Evolutionary conservation across 1,284 basidiomycete species (phyloP).

Genomic region (Ganoderma lingzhi): DNA sequence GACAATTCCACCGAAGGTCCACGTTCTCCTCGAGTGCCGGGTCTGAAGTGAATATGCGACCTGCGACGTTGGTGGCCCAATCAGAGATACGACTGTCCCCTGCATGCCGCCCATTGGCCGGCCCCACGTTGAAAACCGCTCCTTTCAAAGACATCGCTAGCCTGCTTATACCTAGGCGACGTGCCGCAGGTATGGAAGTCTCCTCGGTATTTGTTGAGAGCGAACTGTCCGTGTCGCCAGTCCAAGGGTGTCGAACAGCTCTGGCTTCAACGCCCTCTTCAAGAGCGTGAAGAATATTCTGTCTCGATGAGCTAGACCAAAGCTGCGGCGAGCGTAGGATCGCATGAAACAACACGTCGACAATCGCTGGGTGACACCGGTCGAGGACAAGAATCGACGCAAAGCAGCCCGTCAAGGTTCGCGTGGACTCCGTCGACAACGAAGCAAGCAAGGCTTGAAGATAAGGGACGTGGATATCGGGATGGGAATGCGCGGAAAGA

Average conservation of each 20-base stretch:
- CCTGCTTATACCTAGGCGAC: background rate
- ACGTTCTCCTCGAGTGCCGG: background rate
- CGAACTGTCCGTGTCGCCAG: no score
- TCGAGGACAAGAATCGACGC: constrained; percentile 26
- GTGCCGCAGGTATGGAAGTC: no score
- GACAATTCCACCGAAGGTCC: constrained; percentile 37
- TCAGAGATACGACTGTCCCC: constrained; percentile 18
- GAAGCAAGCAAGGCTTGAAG: constrained; percentile 33
- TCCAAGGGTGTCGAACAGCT: background rate
- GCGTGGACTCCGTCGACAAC: constrained; percentile 12
- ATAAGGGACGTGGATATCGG: constrained; percentile 37
- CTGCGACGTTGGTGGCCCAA: constrained; percentile 31
- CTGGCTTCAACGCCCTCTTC: constrained; percentile 10
- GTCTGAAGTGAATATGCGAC: constrained; percentile 29
- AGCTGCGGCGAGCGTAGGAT: constrained; percentile 26
- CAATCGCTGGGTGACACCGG: constrained; percentile 35
- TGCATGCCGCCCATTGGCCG: background rate
- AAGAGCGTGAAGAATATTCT: constrained; percentile 21
- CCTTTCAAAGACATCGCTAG: constrained; percentile 12
- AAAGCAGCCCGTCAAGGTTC: constrained; percentile 25
- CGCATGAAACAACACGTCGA: constrained; percentile 40
- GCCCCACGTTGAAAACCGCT: constrained; percentile 7
- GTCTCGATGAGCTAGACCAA: constrained; percentile 10
- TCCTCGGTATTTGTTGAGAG: background rate
- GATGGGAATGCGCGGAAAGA: constrained; percentile 21